Base-by-base conservation (phyloP, 2,329 filamentous ascomycete species). In the Aspergillus eucalypticola region DNA sequence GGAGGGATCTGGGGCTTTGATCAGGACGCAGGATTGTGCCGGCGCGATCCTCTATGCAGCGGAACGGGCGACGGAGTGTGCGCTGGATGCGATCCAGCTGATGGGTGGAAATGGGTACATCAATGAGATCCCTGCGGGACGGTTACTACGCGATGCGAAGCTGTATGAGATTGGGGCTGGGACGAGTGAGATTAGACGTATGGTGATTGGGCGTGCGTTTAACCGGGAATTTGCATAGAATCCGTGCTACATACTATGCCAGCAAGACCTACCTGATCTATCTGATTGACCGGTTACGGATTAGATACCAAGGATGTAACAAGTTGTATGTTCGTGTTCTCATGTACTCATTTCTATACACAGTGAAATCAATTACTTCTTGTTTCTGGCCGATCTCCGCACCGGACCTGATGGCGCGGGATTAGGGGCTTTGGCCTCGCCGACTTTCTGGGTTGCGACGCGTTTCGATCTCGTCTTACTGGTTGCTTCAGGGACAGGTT, bases 131-230 rank as follows among this genome's bases (percentile, higher is more conserved):
- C 89, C 92, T 0, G 93, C 92, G 0, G 96, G 93, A 21, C 83
- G 94, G 65, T 83, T 98, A 66, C 78, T 98, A 68, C 80, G 95
- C 71, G 87, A 90, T 77, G 87, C 87, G 3, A 90, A 90, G 73
- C 76, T 99, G 61, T 99, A 99, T 75, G 95, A 98, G 79, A 98
- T 99, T 73, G 95, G 95, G 1, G 95, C 95, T 5, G 95, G 95
- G 5, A 98, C 95, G 3, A 96, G 92, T 61, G 95, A 99, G 79
- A 89, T 99, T 54, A 84, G 95, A 66, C 84, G 93, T 65, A 96
- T 98, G 87, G 92, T 99, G 4, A 96, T 99, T 72, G 94, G 95
- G 27, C 83, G 93, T 66, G 90, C 88, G 1, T 97, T 96, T 68
- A 96, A 96, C 77, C 93, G 90, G 79, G 89, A 96, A 77, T 96